Conservation (phyloP, 2,329 filamentous ascomycete species). For the Pyrenochaeta sp. region DNA sequence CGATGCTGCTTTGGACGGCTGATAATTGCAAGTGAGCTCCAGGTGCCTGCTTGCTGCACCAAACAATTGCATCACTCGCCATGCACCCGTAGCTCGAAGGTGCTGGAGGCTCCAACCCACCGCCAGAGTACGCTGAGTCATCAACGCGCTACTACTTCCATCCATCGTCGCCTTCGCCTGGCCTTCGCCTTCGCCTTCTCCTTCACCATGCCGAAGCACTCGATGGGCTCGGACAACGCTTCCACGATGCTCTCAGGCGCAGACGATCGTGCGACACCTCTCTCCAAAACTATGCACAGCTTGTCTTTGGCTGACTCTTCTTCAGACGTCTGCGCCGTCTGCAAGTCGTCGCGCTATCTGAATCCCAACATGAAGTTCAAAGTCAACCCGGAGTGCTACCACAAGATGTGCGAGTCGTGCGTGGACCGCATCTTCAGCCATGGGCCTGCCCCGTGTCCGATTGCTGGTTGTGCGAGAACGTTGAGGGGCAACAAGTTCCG, state of each 20-base stretch:
- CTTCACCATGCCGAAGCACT: conserved; percentile 45
- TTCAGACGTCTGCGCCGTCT: conserved; percentile 89
- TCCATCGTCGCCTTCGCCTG: not conserved
- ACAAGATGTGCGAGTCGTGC: conserved; percentile 97
- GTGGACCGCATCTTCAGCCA: conserved; percentile 93
- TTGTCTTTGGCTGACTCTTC: conserved; percentile 43
- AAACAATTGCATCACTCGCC: too few relatives aligned
- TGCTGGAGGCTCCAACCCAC: too few relatives aligned
- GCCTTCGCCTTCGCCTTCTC: conserved; percentile 12
- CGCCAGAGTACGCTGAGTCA: conserved; percentile 23
- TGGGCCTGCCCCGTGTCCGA: conserved; percentile 90
- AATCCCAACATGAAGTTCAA: conserved; percentile 94
- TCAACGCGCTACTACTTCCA: conserved; percentile 1
- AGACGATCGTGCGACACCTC: conserved; percentile 48
- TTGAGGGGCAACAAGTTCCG: conserved; percentile 86
- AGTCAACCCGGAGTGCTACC: conserved; percentile 98
- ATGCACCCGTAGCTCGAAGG: too few relatives aligned
- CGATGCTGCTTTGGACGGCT: too few relatives aligned
- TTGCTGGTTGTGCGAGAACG: conserved; percentile 86
- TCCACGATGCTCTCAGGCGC: conserved; percentile 38
- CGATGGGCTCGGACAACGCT: conserved; percentile 35
- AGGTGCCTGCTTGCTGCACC: too few relatives aligned
- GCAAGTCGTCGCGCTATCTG: conserved; percentile 95
- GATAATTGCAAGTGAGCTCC: too few relatives aligned
- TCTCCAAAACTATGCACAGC: conserved; percentile 38